Conservation (phyloP, 148 eudicot genomes). For the Pharnaceum exiguum region DNA sequence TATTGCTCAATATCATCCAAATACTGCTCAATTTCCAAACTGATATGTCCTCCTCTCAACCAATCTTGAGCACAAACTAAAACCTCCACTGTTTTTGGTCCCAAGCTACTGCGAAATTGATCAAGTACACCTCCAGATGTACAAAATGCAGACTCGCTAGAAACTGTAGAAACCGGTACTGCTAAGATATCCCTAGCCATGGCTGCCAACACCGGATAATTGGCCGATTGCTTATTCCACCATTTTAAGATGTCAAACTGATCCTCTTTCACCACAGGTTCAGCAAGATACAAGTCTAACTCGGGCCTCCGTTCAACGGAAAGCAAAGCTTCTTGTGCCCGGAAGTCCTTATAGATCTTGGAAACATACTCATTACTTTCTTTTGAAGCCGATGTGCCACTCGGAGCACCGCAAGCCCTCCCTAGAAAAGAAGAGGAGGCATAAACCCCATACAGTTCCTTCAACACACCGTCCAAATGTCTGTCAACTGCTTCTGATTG, state of each 20-base stretch:
- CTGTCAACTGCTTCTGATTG: not conserved
- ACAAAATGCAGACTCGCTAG: not conserved
- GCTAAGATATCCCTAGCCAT: constrained; percentile 3
- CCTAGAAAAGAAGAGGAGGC: too few species aligned
- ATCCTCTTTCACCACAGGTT: not conserved
- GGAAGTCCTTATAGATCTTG: too few species aligned
- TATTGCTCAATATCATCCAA: too few species aligned
- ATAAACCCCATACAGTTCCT: too few species aligned
- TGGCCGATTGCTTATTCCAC: not conserved
- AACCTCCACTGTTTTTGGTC: too few species aligned
- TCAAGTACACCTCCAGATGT: constrained; percentile 16
- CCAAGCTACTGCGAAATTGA: constrained; percentile 18
- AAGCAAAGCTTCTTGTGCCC: not conserved
- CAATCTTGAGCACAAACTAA: too few species aligned
- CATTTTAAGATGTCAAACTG: not conserved
- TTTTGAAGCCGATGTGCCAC: too few species aligned
- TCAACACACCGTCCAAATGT: not conserved
- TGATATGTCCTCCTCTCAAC: too few species aligned
- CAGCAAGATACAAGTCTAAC: not conserved
- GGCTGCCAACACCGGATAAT: not conserved
- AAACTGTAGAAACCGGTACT: constrained; percentile 2
- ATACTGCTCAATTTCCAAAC: too few species aligned
- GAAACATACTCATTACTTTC: not conserved
- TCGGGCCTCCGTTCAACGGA: not conserved
- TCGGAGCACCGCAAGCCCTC: too few species aligned